phyloP scores from a whole-genome alignment of 2,329 filamentous ascomycete genomes.

The Elsinoe arachidis region DNA sequence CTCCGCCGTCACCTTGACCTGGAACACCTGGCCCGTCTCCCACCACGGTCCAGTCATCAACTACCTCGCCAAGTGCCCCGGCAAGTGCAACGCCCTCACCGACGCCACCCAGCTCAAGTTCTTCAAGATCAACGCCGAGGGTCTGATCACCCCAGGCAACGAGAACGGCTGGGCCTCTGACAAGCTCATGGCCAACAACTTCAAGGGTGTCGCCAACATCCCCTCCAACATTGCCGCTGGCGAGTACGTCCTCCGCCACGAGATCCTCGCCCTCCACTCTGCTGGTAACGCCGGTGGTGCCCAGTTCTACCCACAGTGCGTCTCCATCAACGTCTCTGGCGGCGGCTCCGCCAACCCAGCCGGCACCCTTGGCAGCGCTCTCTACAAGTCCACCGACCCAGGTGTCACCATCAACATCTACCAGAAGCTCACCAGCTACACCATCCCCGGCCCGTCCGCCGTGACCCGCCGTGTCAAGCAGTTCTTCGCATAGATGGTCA shows the following conservation, averaged over 20 bases:
- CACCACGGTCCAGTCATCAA: constrained; percentile 57
- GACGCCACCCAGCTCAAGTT: constrained; percentile 48
- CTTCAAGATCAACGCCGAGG: constrained; percentile 55
- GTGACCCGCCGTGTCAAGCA: constrained; percentile 12
- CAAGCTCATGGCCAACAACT: constrained; percentile 40
- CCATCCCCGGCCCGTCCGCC: constrained; percentile 43
- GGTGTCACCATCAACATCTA: constrained; percentile 56
- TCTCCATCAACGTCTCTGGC: constrained; percentile 53
- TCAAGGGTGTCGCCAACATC: constrained; percentile 44
- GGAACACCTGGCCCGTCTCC: constrained; percentile 57
- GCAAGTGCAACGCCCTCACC: constrained; percentile 44
- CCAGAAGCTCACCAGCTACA: constrained; percentile 37
- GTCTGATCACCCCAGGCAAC: constrained; percentile 39
- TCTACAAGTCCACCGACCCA: constrained; percentile 50
- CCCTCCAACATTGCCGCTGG: constrained; percentile 46
- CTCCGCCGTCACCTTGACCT: constrained; percentile 49
- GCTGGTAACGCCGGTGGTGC: constrained; percentile 36
- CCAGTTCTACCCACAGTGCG: constrained; percentile 41
- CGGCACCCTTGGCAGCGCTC: constrained; percentile 43
- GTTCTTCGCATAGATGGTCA: constrained; percentile 7
- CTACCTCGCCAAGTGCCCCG: constrained; percentile 52
- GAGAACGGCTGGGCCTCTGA: constrained; percentile 49
- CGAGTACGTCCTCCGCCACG: constrained; percentile 52
- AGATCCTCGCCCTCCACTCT: constrained; percentile 53
- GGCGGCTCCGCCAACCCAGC: constrained; percentile 40